Evolutionary conservation across 345 rosid species (phyloP).

Genomic region (Arabidopsis suecica): DNA sequence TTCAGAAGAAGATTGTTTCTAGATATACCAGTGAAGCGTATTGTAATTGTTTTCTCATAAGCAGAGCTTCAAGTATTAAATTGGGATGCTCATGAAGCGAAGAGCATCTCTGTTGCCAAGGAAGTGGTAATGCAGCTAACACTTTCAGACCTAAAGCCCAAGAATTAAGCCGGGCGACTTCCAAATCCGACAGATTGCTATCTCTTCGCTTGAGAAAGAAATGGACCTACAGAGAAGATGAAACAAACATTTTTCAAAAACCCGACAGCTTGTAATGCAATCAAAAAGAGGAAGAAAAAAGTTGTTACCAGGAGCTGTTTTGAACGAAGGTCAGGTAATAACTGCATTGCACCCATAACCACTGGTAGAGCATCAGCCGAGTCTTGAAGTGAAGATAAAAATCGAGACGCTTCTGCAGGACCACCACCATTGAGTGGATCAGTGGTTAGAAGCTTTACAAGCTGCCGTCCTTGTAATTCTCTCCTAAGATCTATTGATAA

Average conservation of each 20-base stretch:
- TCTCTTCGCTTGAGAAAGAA: conserved; percentile 90
- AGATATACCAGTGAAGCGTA: conserved; percentile 80
- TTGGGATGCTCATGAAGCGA: conserved; percentile 95
- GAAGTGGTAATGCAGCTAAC: conserved; percentile 91
- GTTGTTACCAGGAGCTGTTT: conserved; percentile 88
- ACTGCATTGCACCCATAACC: conserved; percentile 98
- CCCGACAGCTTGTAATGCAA: conserved; percentile 5
- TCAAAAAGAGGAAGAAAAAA: conserved; percentile 3
- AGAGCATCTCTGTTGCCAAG: conserved; percentile 99
- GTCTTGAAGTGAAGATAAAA: conserved; percentile 85
- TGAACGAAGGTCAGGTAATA: conserved; percentile 90
- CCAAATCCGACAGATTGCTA: conserved; percentile 80
- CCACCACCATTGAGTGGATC: conserved; percentile 99
- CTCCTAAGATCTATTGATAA: conserved; percentile 86
- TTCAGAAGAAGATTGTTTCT: conserved; percentile 17
- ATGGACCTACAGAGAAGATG: conserved; percentile 71
- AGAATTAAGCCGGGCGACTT: conserved; percentile 85
- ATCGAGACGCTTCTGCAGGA: conserved; percentile 99
- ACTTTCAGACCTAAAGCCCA: conserved; percentile 99
- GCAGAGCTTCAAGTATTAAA: conserved; percentile 88
- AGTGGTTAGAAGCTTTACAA: conserved; percentile 95
- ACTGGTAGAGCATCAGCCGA: conserved; percentile 95
- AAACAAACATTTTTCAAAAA: conserved; percentile 36
- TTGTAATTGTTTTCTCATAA: conserved; percentile 95
- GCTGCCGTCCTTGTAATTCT: conserved; percentile 94